Evolutionary conservation across 2,329 filamentous ascomycete species (phyloP).

Genomic region (Grosmannia penicillata): DNA sequence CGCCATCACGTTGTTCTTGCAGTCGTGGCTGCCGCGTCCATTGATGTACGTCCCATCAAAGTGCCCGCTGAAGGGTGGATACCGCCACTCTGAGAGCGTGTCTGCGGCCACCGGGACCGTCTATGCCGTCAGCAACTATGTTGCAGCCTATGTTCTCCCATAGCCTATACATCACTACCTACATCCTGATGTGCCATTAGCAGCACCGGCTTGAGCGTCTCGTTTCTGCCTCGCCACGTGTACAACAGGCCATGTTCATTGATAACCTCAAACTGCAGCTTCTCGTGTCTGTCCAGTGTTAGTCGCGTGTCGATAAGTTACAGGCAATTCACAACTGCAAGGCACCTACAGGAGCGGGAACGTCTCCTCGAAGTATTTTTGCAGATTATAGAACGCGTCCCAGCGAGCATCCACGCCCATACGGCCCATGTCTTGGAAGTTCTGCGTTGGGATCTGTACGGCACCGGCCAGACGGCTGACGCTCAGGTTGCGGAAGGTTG

Average conservation of each 20-base stretch:
- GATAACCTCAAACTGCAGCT: slow-evolving; percentile 33
- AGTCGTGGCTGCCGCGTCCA: slow-evolving; percentile 45
- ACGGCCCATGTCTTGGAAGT: slow-evolving; percentile 28
- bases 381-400: slow-evolving; percentile 40
- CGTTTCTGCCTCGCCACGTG: slow-evolving; percentile 38
- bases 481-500: slow-evolving; percentile 12
- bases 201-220: slow-evolving; percentile 35
- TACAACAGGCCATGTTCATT: slow-evolving; percentile 45
- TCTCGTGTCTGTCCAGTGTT: slow-evolving; percentile 23
- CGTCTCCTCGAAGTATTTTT: slow-evolving; percentile 27
- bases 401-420: slow-evolving; percentile 41
- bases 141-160: not conserved
- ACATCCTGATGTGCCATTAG: slow-evolving; percentile 50
- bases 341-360: slow-evolving; percentile 29
- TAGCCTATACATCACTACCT: not conserved
- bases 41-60: slow-evolving; percentile 43
- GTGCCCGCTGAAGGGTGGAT: slow-evolving; percentile 41
- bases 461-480: slow-evolving; percentile 15
- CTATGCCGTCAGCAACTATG: not conserved
- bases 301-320: not conserved
- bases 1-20: slow-evolving; percentile 44
- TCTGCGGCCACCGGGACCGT: slow-evolving; percentile 36
- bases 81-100: slow-evolving; percentile 35
- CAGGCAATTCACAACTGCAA: not conserved
- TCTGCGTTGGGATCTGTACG: slow-evolving; percentile 16